phyloP scores from a whole-genome alignment of 257 asterid genomes.

The Avicennia marina region DNA sequence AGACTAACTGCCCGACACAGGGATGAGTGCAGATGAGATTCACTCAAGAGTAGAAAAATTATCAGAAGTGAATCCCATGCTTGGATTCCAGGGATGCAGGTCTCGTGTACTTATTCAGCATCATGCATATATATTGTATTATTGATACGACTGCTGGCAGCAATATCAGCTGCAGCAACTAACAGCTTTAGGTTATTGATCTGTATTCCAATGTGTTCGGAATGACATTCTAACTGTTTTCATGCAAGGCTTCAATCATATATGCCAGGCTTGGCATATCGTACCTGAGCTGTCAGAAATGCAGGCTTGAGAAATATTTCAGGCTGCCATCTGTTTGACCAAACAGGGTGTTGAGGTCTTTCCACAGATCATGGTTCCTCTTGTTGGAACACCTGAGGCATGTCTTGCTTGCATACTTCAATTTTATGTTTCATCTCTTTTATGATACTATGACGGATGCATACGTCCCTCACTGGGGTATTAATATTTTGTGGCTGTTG shows the following conservation, averaged over 20 bases:
- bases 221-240: not conserved
- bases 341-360: constrained; percentile 67
- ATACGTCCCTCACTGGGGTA: too few species aligned
- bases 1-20: constrained; percentile 58
- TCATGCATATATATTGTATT: too few species aligned
- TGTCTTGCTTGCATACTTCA: too few species aligned
- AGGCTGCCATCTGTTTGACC: constrained; percentile 78
- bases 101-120: too few species aligned
- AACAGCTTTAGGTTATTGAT: too few species aligned
- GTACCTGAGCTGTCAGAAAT: constrained; percentile 82
- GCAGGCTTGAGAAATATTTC: constrained; percentile 93
- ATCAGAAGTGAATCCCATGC: constrained; percentile 99
- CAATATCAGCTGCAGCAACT: too few species aligned
- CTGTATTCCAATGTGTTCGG: too few species aligned
- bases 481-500: not conserved
- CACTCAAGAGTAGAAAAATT: constrained; percentile 72
- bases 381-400: constrained; percentile 94
- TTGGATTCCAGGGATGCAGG: constrained; percentile 99
- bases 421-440: too few species aligned
- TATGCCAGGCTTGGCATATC: constrained; percentile 86
- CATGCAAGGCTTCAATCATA: not conserved
- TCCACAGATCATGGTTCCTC: constrained; percentile 98
- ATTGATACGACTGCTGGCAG: too few species aligned
- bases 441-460: too few species aligned
- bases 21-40: constrained; percentile 73